Conservation (phyloP, 352 stramenopile species). For the Globisporangium alternatum region DNA sequence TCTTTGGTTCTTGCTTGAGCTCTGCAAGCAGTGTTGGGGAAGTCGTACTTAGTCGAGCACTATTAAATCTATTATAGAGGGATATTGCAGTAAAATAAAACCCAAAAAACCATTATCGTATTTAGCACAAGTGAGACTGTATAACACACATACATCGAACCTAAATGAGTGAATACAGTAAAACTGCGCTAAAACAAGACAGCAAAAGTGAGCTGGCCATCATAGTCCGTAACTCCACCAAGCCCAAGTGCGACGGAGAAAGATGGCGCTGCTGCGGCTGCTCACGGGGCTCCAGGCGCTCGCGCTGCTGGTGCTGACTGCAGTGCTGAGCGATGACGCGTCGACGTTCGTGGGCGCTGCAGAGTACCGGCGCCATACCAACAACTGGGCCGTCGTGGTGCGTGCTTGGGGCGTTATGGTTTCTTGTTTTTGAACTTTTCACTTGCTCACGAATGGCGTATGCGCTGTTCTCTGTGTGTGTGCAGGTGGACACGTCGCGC, state of each 20-base stretch:
- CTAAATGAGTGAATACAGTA: background rate
- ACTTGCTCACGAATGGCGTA: background rate
- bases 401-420: background rate
- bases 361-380: conserved; percentile 72
- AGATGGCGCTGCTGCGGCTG: conserved; percentile 11
- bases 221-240: background rate
- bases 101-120: background rate
- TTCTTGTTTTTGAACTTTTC: background rate
- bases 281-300: conserved; percentile 21
- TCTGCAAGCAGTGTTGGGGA: background rate
- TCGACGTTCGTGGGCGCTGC: conserved; percentile 12
- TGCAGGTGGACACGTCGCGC: conserved; percentile 90
- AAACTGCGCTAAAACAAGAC: background rate
- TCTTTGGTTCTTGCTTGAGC: background rate
- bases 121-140: background rate
- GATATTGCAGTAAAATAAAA: too few relatives aligned
- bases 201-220: background rate
- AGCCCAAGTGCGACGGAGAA: background rate
- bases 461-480: background rate
- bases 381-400: conserved; percentile 88
- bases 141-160: too few relatives aligned
- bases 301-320: conserved; percentile 23
- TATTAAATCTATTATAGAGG: too few relatives aligned
- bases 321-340: conserved; percentile 5
- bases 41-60: background rate